A percentile compares a stretch with the other conserved stretches of the same genome.
Evolutionary conservation across 352 stramenopile genomes (phyloP).

Genomic region (Paralagenidium karlingii): DNA sequence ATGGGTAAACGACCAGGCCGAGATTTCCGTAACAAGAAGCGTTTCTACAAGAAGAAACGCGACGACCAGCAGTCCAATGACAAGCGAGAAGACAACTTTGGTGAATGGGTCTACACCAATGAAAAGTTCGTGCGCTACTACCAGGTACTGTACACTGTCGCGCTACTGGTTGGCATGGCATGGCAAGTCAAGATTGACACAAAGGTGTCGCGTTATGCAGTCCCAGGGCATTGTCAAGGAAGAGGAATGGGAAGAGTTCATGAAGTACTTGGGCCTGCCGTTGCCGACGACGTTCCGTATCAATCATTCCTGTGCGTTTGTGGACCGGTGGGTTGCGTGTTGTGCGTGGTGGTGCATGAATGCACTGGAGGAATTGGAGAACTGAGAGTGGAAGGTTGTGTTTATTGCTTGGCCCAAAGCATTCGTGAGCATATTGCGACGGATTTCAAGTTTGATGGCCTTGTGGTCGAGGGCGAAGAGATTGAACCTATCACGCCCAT

Average conservation of each 20-base stretch:
- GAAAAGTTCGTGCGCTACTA: slow-evolving; percentile 79
- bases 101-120: slow-evolving; percentile 83
- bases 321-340: slow-evolving; percentile 42
- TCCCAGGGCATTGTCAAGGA: slow-evolving; percentile 70
- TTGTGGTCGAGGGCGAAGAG: slow-evolving; percentile 69
- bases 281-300: slow-evolving; percentile 91
- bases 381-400: neutral
- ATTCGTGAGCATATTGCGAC: slow-evolving; percentile 76
- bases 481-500: slow-evolving; percentile 73
- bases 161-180: neutral
- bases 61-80: no score
- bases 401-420: slow-evolving; percentile 14
- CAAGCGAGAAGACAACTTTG: slow-evolving; percentile 47
- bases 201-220: slow-evolving; percentile 4
- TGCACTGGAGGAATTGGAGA: neutral
- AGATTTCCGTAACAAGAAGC: no score
- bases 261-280: slow-evolving; percentile 75
- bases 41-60: no score
- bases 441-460: slow-evolving; percentile 77
- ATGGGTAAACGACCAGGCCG: no score
- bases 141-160: slow-evolving; percentile 15
- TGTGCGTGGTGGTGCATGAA: neutral
- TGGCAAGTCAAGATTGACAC: neutral
- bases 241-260: slow-evolving; percentile 85
- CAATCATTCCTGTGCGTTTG: slow-evolving; percentile 82